phyloP scores from a whole-genome alignment of 2,329 filamentous ascomycete species.

The Hypoxylon sp. region DNA sequence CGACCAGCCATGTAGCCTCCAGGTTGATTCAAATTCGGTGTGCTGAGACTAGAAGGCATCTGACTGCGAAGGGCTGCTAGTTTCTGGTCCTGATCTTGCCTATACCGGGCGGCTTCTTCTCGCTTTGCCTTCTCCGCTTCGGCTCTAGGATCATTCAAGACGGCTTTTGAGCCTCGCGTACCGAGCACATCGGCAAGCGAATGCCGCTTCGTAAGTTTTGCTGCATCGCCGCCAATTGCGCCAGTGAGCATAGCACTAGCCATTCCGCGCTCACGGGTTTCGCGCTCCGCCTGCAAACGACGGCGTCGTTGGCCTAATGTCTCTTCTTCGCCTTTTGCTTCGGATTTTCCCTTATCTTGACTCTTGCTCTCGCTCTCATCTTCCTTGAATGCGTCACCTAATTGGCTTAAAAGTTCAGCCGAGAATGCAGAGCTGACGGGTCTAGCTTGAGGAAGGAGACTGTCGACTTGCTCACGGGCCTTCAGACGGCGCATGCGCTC shows the following conservation, averaged over 20 bases:
- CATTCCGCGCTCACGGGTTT: constrained; percentile 73
- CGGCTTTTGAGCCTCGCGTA: constrained; percentile 57
- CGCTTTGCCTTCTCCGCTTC: constrained; percentile 60
- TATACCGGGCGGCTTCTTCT: constrained; percentile 60
- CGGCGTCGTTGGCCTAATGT: constrained; percentile 83
- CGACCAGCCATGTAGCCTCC: constrained; percentile 67
- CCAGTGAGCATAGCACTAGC: constrained; percentile 53
- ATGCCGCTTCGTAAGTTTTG: constrained; percentile 61
- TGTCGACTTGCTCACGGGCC: constrained; percentile 65
- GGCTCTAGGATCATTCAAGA: constrained; percentile 60
- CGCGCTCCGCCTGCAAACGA: constrained; percentile 78
- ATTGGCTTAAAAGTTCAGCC: constrained; percentile 76
- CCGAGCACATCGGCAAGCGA: constrained; percentile 72
- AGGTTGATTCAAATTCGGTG: constrained; percentile 54
- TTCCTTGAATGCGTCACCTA: constrained; percentile 66
- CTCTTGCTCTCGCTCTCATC: constrained; percentile 55
- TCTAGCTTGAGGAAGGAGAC: constrained; percentile 65
- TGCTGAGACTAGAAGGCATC: constrained; percentile 62
- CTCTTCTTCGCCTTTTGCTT: constrained; percentile 73
- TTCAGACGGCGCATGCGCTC: constrained; percentile 76
- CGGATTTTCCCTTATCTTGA: constrained; percentile 52
- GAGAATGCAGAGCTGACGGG: constrained; percentile 78
- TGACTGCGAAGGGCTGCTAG: constrained; percentile 65
- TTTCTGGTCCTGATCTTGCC: constrained; percentile 63
- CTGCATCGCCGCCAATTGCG: constrained; percentile 55